These are phyloP conservation scores for Xylariaceae sp. DNA, from an alignment of 2,329 filamentous ascomycete species.

Conservation along the genomic window DNA sequence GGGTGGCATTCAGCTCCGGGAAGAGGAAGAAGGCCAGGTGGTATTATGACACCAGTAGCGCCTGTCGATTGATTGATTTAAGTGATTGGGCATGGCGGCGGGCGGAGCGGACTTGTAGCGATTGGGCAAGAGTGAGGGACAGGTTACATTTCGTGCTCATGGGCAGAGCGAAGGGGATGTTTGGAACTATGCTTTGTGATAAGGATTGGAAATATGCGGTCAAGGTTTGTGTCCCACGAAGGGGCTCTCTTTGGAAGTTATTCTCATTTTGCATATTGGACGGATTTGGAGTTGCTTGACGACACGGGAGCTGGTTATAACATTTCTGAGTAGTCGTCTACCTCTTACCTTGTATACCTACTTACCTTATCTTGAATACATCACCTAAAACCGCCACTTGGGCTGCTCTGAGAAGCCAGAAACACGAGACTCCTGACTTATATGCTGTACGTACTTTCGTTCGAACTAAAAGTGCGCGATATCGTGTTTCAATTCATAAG, in stretches of 20 bases:
- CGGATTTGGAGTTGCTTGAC: neutral
- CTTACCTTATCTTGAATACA: too few relatives aligned
- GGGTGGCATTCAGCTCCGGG: conserved; percentile 56
- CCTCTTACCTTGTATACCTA: too few relatives aligned
- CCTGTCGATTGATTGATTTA: neutral
- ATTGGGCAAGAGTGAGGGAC: neutral
- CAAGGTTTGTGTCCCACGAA: neutral
- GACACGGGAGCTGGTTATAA: too few relatives aligned
- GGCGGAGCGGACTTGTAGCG: too few relatives aligned
- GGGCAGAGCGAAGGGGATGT: neutral
- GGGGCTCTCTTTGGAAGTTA: conserved; percentile 1
- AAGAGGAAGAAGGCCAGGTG: conserved; percentile 57
- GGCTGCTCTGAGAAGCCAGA: too few relatives aligned
- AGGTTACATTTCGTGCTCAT: conserved; percentile 7
- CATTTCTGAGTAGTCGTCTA: too few relatives aligned
- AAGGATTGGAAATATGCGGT: conserved; percentile 1
- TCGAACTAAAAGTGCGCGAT: too few relatives aligned
- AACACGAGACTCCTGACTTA: too few relatives aligned
- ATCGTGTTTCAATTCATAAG: too few relatives aligned
- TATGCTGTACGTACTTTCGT: too few relatives aligned
- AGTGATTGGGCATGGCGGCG: neutral
- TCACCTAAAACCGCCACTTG: too few relatives aligned
- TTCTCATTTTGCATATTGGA: neutral
- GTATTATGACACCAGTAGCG: conserved; percentile 35
- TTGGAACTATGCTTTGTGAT: conserved; percentile 10